A percentile compares a stretch with the other conserved stretches of the same genome.
These are phyloP conservation scores for Galeopsis tetrahit DNA, from an alignment of 257 asterid species.

Conservation along the genomic window DNA sequence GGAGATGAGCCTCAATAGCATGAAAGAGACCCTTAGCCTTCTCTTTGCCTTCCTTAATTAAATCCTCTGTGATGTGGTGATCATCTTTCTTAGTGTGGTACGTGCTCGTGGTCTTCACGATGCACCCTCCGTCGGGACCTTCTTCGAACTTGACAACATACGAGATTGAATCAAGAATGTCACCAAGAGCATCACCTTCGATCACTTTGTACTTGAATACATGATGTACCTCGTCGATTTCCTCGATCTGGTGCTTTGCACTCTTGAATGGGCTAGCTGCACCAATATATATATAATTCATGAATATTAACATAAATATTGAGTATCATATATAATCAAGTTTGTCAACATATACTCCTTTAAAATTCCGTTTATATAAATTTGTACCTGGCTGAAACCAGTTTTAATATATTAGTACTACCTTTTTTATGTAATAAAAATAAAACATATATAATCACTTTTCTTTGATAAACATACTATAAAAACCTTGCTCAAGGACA, in stretches of 20 bases:
- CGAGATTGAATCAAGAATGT: conserved; percentile 41
- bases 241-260: conserved; percentile 51
- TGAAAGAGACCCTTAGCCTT: conserved; percentile 37
- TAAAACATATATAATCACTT: no score
- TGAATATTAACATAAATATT: no score
- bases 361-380: no score
- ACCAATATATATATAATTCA: no score
- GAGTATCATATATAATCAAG: no score
- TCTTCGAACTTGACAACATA: conserved; percentile 41
- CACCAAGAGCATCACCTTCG: conserved; percentile 52
- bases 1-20: conserved; percentile 46
- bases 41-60: conserved; percentile 43
- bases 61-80: conserved; percentile 37
- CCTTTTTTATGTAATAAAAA: no score
- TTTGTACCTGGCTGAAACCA: no score
- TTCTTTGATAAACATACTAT: no score
- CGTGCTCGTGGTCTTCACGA: conserved; percentile 38
- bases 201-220: conserved; percentile 43
- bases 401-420: no score
- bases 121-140: conserved; percentile 50
- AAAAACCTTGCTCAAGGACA: no score
- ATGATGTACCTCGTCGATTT: conserved; percentile 45
- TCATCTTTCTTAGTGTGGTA: conserved; percentile 46
- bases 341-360: no score
- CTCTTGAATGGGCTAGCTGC: conserved; percentile 50